A percentile compares a stretch with the other conserved stretches of the same genome.
Evolutionary conservation across 75 land plant genomes (phyloP).

Genomic region (Picea glauca): DNA sequence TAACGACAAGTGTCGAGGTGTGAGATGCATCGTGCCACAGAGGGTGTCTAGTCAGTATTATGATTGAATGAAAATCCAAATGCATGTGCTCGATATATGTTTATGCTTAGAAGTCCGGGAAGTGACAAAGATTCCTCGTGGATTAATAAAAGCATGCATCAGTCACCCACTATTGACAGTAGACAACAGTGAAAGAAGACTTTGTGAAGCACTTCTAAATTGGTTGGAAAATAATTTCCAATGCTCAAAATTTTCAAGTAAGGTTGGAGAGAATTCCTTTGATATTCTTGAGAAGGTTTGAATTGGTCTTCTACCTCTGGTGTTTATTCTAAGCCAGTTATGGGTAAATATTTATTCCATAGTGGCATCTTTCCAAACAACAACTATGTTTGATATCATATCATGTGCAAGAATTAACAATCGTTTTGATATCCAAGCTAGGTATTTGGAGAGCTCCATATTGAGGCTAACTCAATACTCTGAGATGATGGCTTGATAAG

Average conservation of each 20-base stretch:
- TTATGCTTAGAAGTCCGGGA: too few species aligned
- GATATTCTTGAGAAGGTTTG: conserved; percentile 31
- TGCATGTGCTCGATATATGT: too few species aligned
- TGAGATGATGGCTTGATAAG: neutral
- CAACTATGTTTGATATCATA: neutral
- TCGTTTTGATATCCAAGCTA: conserved; percentile 1
- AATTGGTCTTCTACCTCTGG: too few species aligned
- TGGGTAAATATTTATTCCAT: neutral
- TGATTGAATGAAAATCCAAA: too few species aligned
- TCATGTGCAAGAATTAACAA: neutral
- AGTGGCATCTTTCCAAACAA: neutral
- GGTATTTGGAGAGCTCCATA: conserved; percentile 13
- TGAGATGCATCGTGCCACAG: too few species aligned
- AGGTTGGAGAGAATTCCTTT: neutral
- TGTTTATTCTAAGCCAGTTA: neutral
- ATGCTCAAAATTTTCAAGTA: neutral
- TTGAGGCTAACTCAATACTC: conserved; percentile 41
- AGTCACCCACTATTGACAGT: conserved; percentile 34
- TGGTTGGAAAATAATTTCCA: conserved; percentile 28
- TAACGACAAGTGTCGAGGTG: too few species aligned
- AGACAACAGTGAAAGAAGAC: conserved; percentile 48
- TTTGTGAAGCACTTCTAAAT: conserved; percentile 34
- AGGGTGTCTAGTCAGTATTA: too few species aligned
- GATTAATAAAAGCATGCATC: conserved; percentile 16
- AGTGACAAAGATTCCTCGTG: conserved; percentile 15